Evolutionary conservation across 495 filamentous ascomycete genomes (phyloP), one percentile per base, ranked within the genome.

Genomic region (Aspergillus conjunctus): DNA sequence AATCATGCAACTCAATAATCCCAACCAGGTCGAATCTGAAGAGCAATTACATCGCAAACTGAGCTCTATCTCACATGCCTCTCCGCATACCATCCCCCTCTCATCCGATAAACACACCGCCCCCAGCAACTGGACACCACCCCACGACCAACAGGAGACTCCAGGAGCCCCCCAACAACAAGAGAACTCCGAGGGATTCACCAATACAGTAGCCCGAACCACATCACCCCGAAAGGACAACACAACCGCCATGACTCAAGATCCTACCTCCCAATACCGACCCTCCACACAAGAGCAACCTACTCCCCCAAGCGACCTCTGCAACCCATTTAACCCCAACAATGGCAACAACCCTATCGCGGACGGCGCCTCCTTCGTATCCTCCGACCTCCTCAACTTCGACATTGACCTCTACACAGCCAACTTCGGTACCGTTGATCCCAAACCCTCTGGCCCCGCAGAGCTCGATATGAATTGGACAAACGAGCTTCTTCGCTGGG

Each of bases 401-500:
- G 73, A 75, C 56, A 66, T 74, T 51, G 67, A 75, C 51, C 46
- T 59, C 14, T 71, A 66, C 39, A 56, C 71, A n/a, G 59, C 63
- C 6, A 63, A 67, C 18, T 58, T 69, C 7, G 37, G 63, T 4
- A 51, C 54, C 11, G n/a, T 51, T 12, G 32, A 57, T 26, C 37
- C 46, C 17, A 48, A 60, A 14, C 49, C 59, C n/a, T 31, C 65
- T 12, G 37, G 56, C 18, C 58, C 63, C 43, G 54, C 68, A 4
- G 66, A 74, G 17, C 18, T 70, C 12, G 57, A 62, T 31, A 58
- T 75, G 0, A 73, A 79, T 63, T 77, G 74, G 74, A 68, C 73
- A 30, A 63, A 71, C 44, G 72, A 75, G 18, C 61, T 77, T 2
- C 72, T 77, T 9, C 69, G 66, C 21, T 69, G 66, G 32, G 65